Percentiles rank a stretch among this genome's conserved stretches.
Evolutionary conservation across 768 basidiomycete genomes (phyloP).

Genomic region (Austroboletus eburneus): DNA sequence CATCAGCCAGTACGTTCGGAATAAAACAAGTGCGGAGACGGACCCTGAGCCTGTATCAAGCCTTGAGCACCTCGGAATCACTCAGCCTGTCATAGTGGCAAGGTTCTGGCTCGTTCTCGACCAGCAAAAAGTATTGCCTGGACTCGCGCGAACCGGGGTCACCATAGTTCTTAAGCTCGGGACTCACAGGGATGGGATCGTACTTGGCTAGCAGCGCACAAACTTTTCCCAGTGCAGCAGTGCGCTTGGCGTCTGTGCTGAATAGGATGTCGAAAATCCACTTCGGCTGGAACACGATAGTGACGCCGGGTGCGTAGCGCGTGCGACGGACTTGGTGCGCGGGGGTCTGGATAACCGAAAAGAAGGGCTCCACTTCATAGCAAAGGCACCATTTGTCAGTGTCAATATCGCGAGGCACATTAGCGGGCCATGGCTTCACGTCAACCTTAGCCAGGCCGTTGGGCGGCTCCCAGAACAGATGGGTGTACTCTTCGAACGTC

Average conservation of each 20-base stretch:
- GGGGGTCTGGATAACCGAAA: constrained; percentile 19
- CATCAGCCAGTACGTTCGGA: neutral
- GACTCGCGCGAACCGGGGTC: constrained; percentile 19
- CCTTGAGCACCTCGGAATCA: constrained; percentile 1
- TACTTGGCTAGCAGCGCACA: constrained; percentile 15
- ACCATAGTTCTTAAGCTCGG: constrained; percentile 22
- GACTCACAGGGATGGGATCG: constrained; percentile 20
- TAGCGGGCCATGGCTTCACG: constrained; percentile 12
- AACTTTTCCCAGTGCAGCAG: constrained; percentile 16
- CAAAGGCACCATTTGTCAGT: constrained; percentile 20
- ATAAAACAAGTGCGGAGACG: neutral
- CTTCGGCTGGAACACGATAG: constrained; percentile 23
- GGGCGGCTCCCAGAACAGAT: constrained; percentile 18
- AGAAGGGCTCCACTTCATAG: constrained; percentile 20
- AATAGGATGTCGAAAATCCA: constrained; percentile 24
- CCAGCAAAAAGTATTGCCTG: constrained; percentile 20
- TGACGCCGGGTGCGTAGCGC: constrained; percentile 16
- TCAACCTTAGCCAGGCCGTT: constrained; percentile 18
- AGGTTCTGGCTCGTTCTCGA: constrained; percentile 17
- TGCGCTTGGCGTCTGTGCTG: constrained; percentile 16
- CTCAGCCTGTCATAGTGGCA: constrained; percentile 15
- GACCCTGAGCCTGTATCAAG: constrained; percentile 1
- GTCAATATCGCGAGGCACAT: constrained; percentile 19
- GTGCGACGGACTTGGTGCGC: constrained; percentile 22
- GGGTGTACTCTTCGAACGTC: constrained; percentile 18